These are phyloP conservation scores for Aspergillus arachidicola DNA, from an alignment of 2,329 filamentous ascomycete species.

Conservation along the genomic window DNA sequence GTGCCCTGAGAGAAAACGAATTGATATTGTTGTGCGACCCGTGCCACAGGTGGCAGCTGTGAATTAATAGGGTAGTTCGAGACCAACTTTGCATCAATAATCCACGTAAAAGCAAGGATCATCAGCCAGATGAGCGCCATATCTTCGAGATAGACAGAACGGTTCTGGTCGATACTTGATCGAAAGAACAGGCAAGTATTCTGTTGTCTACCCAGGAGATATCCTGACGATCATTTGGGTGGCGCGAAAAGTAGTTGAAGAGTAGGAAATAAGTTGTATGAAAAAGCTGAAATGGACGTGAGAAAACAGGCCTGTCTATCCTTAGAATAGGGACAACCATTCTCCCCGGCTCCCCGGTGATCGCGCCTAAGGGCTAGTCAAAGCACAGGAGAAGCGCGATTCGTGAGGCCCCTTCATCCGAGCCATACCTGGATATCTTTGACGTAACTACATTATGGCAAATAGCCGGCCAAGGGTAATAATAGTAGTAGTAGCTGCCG, in stretches of 20 bases:
- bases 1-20: slow-evolving; percentile 59
- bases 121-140: slow-evolving; percentile 33
- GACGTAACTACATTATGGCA: slow-evolving; percentile 41
- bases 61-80: slow-evolving; percentile 76
- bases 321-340: slow-evolving; percentile 25
- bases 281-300: slow-evolving; percentile 17
- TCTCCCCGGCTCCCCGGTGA: slow-evolving; percentile 26
- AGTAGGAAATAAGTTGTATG: slow-evolving; percentile 17
- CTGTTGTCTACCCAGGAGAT: slow-evolving; percentile 5
- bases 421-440: slow-evolving; percentile 45
- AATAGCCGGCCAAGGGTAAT: slow-evolving; percentile 27
- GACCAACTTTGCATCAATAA: slow-evolving; percentile 38
- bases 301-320: slow-evolving; percentile 23
- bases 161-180: slow-evolving; percentile 15
- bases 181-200: slow-evolving; percentile 21
- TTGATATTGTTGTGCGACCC: slow-evolving; percentile 58
- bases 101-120: slow-evolving; percentile 29
- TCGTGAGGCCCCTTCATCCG: slow-evolving; percentile 33
- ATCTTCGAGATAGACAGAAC: slow-evolving; percentile 17
- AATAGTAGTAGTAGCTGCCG: slow-evolving; percentile 23
- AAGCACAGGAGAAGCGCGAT: slow-evolving; percentile 35
- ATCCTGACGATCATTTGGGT: slow-evolving; percentile 7
- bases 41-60: slow-evolving; percentile 78
- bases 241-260: slow-evolving; percentile 11
- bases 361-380: slow-evolving; percentile 33